Conservation (phyloP, 1,284 basidiomycete species). For the Tilletia horrida region DNA sequence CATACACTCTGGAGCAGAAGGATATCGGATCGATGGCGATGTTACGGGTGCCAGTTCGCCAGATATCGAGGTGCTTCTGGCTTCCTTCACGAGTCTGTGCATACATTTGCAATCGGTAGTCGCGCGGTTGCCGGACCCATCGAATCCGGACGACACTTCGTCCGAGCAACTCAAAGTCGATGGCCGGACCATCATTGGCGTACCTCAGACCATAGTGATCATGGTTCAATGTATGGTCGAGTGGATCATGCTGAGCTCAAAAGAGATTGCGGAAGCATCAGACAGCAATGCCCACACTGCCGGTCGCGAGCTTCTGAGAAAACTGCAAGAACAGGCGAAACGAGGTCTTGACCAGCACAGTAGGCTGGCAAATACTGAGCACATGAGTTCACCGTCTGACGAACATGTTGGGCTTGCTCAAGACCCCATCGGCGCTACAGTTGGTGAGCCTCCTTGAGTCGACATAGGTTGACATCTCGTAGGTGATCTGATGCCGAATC, state of each 20-base stretch:
- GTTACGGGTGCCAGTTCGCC: too few relatives aligned
- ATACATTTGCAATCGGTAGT: background rate
- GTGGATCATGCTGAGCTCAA: slow-evolving; percentile 10
- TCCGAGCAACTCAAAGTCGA: background rate
- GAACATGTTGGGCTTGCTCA: too few relatives aligned
- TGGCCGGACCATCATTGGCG: slow-evolving; percentile 6
- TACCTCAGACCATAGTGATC: slow-evolving; percentile 1
- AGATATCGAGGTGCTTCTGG: background rate
- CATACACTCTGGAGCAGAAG: slow-evolving; percentile 25
- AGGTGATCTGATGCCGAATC: too few relatives aligned
- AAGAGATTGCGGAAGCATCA: background rate
- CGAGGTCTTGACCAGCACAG: too few relatives aligned
- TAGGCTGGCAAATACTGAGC: too few relatives aligned
- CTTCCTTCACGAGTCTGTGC: background rate
- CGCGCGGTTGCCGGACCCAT: background rate
- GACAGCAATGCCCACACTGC: background rate
- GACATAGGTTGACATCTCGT: too few relatives aligned
- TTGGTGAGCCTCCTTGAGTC: too few relatives aligned
- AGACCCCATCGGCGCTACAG: too few relatives aligned
- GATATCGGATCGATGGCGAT: background rate
- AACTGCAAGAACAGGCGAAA: background rate
- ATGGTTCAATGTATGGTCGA: slow-evolving; percentile 1
- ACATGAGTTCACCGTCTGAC: too few relatives aligned
- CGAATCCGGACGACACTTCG: background rate
- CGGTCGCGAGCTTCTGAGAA: background rate